Percentiles rank a stretch among this genome's conserved stretches.
Evolutionary conservation across 148 eudicot species (phyloP).

Genomic region (Pouteria glomerata): DNA sequence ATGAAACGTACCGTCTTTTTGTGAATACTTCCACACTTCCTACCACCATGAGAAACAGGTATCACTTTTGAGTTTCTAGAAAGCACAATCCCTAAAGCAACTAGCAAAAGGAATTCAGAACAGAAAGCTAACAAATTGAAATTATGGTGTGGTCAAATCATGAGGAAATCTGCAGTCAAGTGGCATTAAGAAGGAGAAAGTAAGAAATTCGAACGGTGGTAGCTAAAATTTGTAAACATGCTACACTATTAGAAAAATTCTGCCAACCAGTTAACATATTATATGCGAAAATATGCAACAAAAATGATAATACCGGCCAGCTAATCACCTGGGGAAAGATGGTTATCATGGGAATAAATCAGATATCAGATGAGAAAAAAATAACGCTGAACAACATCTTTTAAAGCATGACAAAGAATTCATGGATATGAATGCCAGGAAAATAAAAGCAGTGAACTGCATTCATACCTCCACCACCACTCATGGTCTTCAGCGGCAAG

Average conservation of each 20-base stretch:
- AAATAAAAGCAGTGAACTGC: background rate
- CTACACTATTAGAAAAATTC: background rate
- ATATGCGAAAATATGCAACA: background rate
- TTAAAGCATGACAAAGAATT: background rate
- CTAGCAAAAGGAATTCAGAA: background rate
- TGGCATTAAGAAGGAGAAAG: background rate
- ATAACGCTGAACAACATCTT: background rate
- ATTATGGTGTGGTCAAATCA: too few relatives aligned
- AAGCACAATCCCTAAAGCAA: background rate
- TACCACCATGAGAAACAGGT: background rate
- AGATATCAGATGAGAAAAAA: background rate
- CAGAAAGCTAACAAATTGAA: background rate
- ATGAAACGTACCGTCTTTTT: too few relatives aligned
- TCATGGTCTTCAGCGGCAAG: constrained; percentile 29
- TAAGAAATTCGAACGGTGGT: background rate
- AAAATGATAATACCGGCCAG: background rate
- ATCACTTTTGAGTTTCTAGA: background rate
- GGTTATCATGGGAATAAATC: too few relatives aligned
- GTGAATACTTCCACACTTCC: too few relatives aligned
- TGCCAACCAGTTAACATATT: background rate
- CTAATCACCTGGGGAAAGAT: too few relatives aligned
- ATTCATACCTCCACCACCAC: constrained; percentile 31
- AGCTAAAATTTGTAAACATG: background rate
- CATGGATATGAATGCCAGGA: background rate
- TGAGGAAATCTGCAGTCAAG: too few relatives aligned